Base-by-base conservation (phyloP, 139 green algal genomes). In the Zygnema cylindricum region DNA sequence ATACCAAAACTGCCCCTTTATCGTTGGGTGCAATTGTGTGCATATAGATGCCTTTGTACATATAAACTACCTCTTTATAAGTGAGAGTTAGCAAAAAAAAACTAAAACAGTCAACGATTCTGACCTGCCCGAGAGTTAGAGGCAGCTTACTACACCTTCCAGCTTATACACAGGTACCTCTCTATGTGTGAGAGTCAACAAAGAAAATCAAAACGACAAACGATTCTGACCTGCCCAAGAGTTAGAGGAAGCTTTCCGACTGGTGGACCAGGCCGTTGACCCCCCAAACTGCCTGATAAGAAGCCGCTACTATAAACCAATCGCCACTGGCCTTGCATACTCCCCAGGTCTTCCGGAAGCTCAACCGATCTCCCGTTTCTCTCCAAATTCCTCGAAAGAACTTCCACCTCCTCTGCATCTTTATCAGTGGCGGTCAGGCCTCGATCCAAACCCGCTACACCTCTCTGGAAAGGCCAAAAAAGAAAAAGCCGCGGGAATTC, bases 301-400 rank as follows among this genome's bases (percentile, higher is more conserved):
- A 90, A 90, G 43, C 85, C 85, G 38, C 85, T 90, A 76, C 54
- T 88, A 69, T 88, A 90, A 35, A 90, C 63, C 1, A 90, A 39
- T 25, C 85, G 85, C 85, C 85, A 90, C 33, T 22, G 42, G n/a
- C 85, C 85, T 1, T 90, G 38, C 43, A 90, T 35, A 23, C 22
- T 0, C 23, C 11, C 7, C 33, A 90, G 43, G 33, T 81, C 81
- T 42, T 30, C 38, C 22, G 39, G 41, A 76, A 89, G 32, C 0
- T 54, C 78, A 30, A 89, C 38, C 30, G n/a, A 32, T 1, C 41
- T 42, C 1, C 85, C 84, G 73, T 21, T 43, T 43, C 75, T 69
- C 33, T 90, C 85, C 3, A 90, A 69, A 16, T 3, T 23, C 16
- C 25, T 79, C 22, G 55, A 77, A 11, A 76, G 76, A 35, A 41